Conservation (phyloP, 176 grass and related monocot species). For the Oryza officinalis region DNA sequence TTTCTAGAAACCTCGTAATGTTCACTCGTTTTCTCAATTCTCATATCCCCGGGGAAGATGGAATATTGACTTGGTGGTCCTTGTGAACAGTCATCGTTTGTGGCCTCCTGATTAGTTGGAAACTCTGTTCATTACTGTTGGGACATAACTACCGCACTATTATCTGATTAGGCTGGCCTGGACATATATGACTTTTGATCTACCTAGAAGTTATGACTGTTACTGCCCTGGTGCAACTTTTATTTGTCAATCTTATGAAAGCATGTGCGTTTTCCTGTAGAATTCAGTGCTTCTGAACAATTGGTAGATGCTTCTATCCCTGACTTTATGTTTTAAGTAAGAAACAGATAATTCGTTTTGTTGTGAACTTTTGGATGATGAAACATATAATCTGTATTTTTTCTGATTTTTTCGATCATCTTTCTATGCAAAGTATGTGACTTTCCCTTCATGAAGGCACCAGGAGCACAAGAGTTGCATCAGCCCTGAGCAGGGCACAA, state of each 20-base stretch:
- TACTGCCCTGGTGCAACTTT: background rate
- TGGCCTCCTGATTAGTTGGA: background rate
- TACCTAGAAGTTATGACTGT: background rate
- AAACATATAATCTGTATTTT: background rate
- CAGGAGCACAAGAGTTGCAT: conserved; percentile 63
- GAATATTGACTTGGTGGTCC: conserved; percentile 28
- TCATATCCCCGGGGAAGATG: background rate
- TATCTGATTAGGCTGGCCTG: background rate
- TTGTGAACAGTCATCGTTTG: background rate
- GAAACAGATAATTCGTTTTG: background rate
- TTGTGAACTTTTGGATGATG: background rate
- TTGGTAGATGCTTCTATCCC: background rate
- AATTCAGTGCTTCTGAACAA: background rate
- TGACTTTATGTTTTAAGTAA: background rate
- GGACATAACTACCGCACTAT: background rate
- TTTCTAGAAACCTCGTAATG: conserved; percentile 12
- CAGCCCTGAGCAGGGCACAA: conserved; percentile 65
- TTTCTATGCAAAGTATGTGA: background rate
- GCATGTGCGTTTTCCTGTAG: background rate
- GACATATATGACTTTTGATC: background rate
- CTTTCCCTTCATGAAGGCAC: conserved; percentile 41
- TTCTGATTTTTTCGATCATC: background rate
- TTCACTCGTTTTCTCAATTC: conserved; percentile 33
- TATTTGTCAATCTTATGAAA: background rate
- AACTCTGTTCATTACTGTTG: background rate